Base-by-base conservation (phyloP, 2,329 filamentous ascomycete genomes). In the Beauveria bassiana region DNA sequence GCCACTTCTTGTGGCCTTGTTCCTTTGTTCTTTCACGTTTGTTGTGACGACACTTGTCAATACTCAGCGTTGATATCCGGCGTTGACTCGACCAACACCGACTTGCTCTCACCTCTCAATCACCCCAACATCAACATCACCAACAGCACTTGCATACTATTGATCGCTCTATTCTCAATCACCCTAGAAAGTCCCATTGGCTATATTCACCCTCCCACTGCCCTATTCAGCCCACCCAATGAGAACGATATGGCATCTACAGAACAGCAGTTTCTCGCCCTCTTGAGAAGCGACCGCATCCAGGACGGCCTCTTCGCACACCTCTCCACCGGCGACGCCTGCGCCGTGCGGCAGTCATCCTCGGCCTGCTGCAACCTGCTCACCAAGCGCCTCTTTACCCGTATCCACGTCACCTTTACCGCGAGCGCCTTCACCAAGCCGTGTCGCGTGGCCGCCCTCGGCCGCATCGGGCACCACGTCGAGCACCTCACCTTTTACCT, bases 401-500 rank as follows among this genome's bases (percentile, higher is more conserved):
- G 87, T 73, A 80, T 88, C 71, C 81, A 84, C 70, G 74, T 91
- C 70, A 89, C 84, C 67, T 92, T 93, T 75, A 84, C 84, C 34
- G 78, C 90, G 56, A 88, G 82, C 69, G 87, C 87, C 62, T 93
- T 96, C 71, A 92, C 89, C 57, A 87, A 86, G 68, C 84, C 87
- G 40, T 82, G 85, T 65, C 84, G 89, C 56, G 80, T 95, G 66
- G 85, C 88, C 63, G 90, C 91, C 26, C 80, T 96, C 62, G 83
- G 86, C 63, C 82, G 89, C 64, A 86, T 96, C 68, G 92, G 91
- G 62, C 86, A 86, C 66, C 85, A 93, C 73, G 83, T 96, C 68
- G 86, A 90, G 74, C 87, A 87, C 63, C 79, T 96, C 59, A 89
- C 84, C 62, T 96, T 96, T 76, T 81, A 81, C 70, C 83, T 96